Percentiles rank a stretch among this genome's conserved stretches.
Conservation (phyloP, 1,284 basidiomycete species). For the Boletus sp. region DNA sequence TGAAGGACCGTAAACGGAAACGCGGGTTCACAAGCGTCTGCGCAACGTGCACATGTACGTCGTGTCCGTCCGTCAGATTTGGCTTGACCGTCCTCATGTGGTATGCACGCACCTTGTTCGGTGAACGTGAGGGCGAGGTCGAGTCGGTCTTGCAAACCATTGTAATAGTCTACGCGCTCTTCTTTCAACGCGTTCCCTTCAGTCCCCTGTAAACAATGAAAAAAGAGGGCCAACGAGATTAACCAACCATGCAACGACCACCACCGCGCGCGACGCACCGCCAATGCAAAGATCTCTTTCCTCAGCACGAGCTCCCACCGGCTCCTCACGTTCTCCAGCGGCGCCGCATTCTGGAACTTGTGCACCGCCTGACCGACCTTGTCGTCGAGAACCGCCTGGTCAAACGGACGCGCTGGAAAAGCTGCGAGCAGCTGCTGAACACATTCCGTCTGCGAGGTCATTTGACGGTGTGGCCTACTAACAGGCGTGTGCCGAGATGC, state of each 20-base stretch:
- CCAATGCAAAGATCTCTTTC: constrained; percentile 67
- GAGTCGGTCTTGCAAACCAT: constrained; percentile 60
- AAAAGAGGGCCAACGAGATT: not conserved
- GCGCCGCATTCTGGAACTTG: constrained; percentile 47
- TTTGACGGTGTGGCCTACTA: constrained; percentile 2
- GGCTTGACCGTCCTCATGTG: constrained; percentile 34
- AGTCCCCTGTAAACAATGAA: constrained; percentile 50
- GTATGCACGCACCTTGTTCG: constrained; percentile 60
- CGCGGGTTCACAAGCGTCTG: constrained; percentile 56
- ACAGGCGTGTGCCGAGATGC: constrained; percentile 33
- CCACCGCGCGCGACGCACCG: constrained; percentile 50
- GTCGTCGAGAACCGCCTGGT: constrained; percentile 50
- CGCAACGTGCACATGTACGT: not conserved
- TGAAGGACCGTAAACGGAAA: constrained; percentile 70
- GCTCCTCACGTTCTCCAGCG: constrained; percentile 61
- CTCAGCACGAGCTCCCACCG: constrained; percentile 75
- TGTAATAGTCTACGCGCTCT: constrained; percentile 58
- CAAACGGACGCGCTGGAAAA: constrained; percentile 54
- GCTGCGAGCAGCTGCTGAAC: constrained; percentile 52
- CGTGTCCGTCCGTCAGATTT: too few species aligned
- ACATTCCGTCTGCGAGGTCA: constrained; percentile 33
- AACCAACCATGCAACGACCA: not conserved
- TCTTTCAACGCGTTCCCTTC: constrained; percentile 62
- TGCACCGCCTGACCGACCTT: constrained; percentile 52
- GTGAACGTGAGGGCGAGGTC: constrained; percentile 75